Evolutionary conservation across 148 eudicot species (phyloP), one percentile per base, ranked within the genome.

Genomic region (Chenopodium formosanum): DNA sequence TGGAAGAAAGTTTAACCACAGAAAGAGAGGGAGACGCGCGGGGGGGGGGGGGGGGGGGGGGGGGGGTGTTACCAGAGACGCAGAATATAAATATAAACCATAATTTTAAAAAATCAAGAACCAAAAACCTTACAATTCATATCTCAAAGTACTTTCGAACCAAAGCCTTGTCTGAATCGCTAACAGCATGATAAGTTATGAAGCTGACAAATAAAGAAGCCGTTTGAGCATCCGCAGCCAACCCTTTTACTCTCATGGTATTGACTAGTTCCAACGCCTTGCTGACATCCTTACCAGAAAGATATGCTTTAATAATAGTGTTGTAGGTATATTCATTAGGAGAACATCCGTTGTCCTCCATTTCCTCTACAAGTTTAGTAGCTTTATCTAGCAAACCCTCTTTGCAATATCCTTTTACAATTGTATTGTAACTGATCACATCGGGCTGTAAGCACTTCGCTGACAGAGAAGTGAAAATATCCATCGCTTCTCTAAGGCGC

Each of bases 341-440:
- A 1, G 70, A 53, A 34, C 78, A 83, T n/a, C 78, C 67, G 32
- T 32, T 2, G 58, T 74, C 68, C 46, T 83, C 62, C 82, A 79
- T 78, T 67, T 74, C 73, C 75, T 53, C 34, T 11, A 83, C 60
- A 14, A 73, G 16, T 70, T 63, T 73, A 32, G 4, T 23, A 0
- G 85, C 82, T 12, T 79, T 79, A 7, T 9, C 32, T 34, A 83
- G 37, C 50, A 48, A 60, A n/a, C 82, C 69, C 12, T 56, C 29
- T 22, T 79, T 79, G 25, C 82, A 77, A 29, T 77, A 66, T 1
- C 84, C 84, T 20, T 70, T 60, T 32, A 82, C 70, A 17, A 82
- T 67, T 12, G 63, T 64, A 13, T 25, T 78, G 44, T 82, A 78
- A 37, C 7, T 5, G 7, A 5, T 5, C 44, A 37, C 8, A 37